A percentile compares a stretch with the other conserved stretches of the same genome.
Evolutionary conservation across 352 stramenopile genomes (phyloP).

Genomic region (Pythium phragmitis): DNA sequence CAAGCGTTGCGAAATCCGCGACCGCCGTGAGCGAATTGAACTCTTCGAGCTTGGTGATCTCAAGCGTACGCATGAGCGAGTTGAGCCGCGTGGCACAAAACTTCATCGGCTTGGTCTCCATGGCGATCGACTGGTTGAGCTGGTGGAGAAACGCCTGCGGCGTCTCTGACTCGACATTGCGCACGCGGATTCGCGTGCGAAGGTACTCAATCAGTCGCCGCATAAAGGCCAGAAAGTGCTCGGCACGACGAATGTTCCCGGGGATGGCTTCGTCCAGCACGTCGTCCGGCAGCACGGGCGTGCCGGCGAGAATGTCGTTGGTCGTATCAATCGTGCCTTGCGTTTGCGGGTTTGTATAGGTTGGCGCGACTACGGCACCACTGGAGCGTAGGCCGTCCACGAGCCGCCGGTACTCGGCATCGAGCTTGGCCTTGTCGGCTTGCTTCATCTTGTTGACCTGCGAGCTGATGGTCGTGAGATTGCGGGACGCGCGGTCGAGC

Average conservation of each 20-base stretch:
- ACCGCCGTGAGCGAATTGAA: conserved; percentile 95
- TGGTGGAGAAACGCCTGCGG: conserved; percentile 96
- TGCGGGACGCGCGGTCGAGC: conserved; percentile 92
- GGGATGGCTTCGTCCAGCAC: conserved; percentile 97
- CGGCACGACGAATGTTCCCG: conserved; percentile 96
- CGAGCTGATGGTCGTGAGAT: conserved; percentile 76
- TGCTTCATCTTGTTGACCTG: conserved; percentile 89
- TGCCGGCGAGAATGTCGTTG: conserved; percentile 70
- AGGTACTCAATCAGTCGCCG: conserved; percentile 95
- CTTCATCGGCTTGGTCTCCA: conserved; percentile 97
- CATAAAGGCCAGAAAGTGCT: conserved; percentile 99
- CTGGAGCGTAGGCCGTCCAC: conserved; percentile 95
- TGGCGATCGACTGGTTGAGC: conserved; percentile 90
- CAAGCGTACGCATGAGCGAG: conserved; percentile 94
- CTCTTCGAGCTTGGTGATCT: conserved; percentile 97
- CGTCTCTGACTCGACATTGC: conserved; percentile 95
- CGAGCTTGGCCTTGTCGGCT: conserved; percentile 88
- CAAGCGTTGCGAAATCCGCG: conserved; percentile 96
- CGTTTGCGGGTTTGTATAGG: conserved; percentile 43
- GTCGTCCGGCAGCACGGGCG: conserved; percentile 88
- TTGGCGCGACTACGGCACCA: conserved; percentile 60
- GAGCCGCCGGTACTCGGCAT: conserved; percentile 95
- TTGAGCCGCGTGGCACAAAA: conserved; percentile 98
- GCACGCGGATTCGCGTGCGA: conserved; percentile 74
- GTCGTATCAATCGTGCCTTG: conserved; percentile 46